Evolutionary conservation across 169 alveolate species (phyloP).

Genomic region (Cystoisospora suis): DNA sequence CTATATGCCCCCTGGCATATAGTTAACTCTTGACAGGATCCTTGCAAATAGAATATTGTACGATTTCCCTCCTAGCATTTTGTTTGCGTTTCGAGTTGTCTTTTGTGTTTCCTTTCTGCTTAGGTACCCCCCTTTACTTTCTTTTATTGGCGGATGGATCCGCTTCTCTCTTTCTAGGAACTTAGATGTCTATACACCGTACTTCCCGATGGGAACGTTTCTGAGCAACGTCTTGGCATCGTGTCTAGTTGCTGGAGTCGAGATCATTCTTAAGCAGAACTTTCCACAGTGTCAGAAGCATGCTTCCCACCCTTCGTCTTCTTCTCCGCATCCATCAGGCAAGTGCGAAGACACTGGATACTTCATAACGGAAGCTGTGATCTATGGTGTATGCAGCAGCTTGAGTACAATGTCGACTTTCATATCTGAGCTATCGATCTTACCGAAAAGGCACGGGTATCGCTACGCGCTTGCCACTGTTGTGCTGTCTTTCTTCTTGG

Average conservation of each 20-base stretch:
- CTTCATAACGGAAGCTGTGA: background rate
- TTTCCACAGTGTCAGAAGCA: background rate
- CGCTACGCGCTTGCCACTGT: background rate
- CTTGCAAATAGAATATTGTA: too few relatives aligned
- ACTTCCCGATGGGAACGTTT: constrained; percentile 7
- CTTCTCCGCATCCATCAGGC: background rate
- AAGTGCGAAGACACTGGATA: background rate
- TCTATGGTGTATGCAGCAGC: constrained; percentile 14
- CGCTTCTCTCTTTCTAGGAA: background rate
- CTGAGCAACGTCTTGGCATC: constrained; percentile 20
- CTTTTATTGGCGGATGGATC: background rate
- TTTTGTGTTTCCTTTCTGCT: background rate
- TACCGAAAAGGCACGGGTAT: background rate
- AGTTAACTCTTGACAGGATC: too few relatives aligned
- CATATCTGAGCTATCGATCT: constrained; percentile 1
- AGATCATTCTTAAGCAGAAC: background rate
- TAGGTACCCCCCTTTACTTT: background rate
- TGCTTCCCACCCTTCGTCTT: too few relatives aligned
- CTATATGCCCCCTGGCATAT: too few relatives aligned
- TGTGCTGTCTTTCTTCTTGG: background rate
- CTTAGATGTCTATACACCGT: background rate
- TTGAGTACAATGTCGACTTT: constrained; percentile 11
- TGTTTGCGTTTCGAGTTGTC: too few relatives aligned
- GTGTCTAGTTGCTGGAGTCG: background rate
- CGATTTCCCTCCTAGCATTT: too few relatives aligned